Conservation (phyloP, 352 stramenopile species). For the Poterioochromonas sp. region DNA sequence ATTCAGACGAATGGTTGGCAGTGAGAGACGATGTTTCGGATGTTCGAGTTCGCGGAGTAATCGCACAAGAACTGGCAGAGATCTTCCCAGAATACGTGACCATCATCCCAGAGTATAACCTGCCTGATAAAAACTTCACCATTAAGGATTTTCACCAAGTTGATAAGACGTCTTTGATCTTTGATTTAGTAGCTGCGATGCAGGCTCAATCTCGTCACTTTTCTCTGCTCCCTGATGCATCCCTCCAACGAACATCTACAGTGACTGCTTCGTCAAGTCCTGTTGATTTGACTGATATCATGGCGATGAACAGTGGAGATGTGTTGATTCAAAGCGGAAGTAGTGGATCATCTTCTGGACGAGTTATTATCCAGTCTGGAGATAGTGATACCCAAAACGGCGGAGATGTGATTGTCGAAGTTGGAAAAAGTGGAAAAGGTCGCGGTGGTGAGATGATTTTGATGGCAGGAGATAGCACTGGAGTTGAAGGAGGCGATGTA, state of each 20-base stretch:
- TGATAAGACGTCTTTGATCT: constrained; percentile 78
- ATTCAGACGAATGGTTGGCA: constrained; percentile 73
- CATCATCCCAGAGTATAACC: constrained; percentile 58
- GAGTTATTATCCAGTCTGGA: neutral
- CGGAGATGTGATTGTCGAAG: neutral
- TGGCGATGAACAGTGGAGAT: neutral
- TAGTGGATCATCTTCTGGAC: neutral
- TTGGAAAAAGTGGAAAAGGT: neutral
- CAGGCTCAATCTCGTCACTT: constrained; percentile 57
- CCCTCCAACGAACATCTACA: neutral
- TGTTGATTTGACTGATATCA: neutral
- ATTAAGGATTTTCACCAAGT: constrained; percentile 81
- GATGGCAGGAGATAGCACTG: no score
- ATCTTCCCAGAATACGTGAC: constrained; percentile 83
- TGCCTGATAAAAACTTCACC: constrained; percentile 72
- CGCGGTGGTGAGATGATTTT: no score
- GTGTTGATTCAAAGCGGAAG: neutral
- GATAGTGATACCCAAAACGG: neutral
- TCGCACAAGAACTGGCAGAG: constrained; percentile 76
- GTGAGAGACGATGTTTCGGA: constrained; percentile 54
- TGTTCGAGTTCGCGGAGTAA: constrained; percentile 70
- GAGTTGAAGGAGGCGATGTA: neutral
- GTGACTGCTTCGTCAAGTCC: neutral
- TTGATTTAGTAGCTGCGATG: constrained; percentile 74
- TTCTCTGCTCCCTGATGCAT: neutral